These are phyloP conservation scores for Apophysomyces sp. DNA, from an alignment of 371 early-diverging fungal species.

Conservation along the genomic window DNA sequence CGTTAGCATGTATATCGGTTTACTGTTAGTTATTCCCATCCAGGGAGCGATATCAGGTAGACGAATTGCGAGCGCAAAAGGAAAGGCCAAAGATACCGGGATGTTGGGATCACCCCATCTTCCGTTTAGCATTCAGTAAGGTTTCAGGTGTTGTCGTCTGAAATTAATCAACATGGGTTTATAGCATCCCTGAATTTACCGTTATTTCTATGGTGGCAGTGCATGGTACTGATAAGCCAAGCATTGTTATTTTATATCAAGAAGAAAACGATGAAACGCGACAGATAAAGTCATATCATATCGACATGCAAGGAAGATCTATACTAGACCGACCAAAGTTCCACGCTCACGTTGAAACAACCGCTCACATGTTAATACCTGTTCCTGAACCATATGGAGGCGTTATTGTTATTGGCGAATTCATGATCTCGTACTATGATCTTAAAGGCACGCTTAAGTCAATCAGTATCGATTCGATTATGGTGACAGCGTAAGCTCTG, in stretches of 20 bases:
- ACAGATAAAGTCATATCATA: constrained; percentile 61
- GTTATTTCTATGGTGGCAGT: constrained; percentile 64
- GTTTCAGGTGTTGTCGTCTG: background rate
- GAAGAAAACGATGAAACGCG: constrained; percentile 56
- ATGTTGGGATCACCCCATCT: background rate
- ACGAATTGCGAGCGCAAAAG: background rate
- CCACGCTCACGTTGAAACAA: constrained; percentile 44
- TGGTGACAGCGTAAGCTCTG: constrained; percentile 22
- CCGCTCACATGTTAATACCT: constrained; percentile 58
- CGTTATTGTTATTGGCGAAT: constrained; percentile 70
- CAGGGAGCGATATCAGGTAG: constrained; percentile 16
- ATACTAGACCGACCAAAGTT: constrained; percentile 27
- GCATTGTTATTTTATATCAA: constrained; percentile 67
- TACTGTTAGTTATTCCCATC: constrained; percentile 26
- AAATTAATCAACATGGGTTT: constrained; percentile 2
- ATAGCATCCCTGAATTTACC: constrained; percentile 66
- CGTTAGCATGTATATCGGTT: constrained; percentile 58
- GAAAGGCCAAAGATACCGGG: constrained; percentile 14
- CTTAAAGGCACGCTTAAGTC: constrained; percentile 27
- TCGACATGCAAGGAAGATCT: constrained; percentile 45
- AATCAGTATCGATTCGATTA: constrained; percentile 54
- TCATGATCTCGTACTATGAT: constrained; percentile 60
- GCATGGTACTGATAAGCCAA: constrained; percentile 35
- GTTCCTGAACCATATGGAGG: constrained; percentile 64
- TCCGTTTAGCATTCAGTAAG: background rate